Base-by-base conservation (phyloP, 2,329 filamentous ascomycete genomes). In the Penicillium digitatum region DNA sequence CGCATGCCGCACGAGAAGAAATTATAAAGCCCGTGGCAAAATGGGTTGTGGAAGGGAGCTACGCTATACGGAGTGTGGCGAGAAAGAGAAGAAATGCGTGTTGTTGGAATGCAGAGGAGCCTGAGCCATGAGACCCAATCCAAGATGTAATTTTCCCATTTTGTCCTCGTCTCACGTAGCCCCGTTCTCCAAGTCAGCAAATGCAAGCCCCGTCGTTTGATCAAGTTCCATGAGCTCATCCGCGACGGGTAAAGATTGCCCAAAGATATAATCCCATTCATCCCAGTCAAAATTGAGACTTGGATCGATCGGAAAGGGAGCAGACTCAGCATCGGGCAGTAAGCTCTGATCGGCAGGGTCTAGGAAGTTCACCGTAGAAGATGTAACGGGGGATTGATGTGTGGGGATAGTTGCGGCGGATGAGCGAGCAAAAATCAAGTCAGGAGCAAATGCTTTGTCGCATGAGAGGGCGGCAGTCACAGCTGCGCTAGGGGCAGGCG, bases 211-310 rank as follows among this genome's bases (percentile, higher is more conserved):
- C 0, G 67, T 59, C 2, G 72, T 68, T 5, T 72, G 69, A 52
- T 77, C 74, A 12, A 76, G 56, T 52, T 76, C 74, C 72, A 76
- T 75, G 7, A 75, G 55, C 35, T 76, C 74, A 56, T 76, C 74
- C 0, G 74, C 69, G n/a, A 77, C 72, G 7, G 73, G 72, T 12
- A 77, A 62, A 55, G 77, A 74, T 52, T 78, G 75, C 3, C 76
- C 76, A 50, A 79, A 79, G 1, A 78, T 74, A 9, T 76, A 72
- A 45, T 79, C 76, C 76, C 76, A 79, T 60, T 76, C 70, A 49
- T 77, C 75, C 76, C 76, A 79, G 62, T 79, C 76, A 58, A 79
- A 79, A 50, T 76, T 72, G 26, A 76, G 51, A 37, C 74, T 75
- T 4, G 72, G 69, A 16, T 74, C 73, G 7, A 73, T 60, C 67